These are phyloP conservation scores for Larix kaempferi DNA, from an alignment of 75 land plant species.

Conservation along the genomic window DNA sequence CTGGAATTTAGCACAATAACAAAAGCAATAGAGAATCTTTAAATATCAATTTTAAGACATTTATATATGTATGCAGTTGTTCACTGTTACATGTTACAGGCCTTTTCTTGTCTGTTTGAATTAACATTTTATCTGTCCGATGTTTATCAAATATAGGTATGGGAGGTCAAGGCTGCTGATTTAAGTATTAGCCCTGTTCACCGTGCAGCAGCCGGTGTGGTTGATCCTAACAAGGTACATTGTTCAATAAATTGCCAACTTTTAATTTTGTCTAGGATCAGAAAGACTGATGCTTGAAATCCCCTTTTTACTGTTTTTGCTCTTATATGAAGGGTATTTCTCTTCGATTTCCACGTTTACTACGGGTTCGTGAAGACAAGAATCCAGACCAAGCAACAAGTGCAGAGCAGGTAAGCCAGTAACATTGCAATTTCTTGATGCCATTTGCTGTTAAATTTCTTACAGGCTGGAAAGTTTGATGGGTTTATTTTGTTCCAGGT, in stretches of 20 bases:
- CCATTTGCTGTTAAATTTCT: not conserved
- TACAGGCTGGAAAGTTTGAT: not conserved
- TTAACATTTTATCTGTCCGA: too few species aligned
- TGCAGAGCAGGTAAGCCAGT: conserved; percentile 61
- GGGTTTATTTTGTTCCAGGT: conserved; percentile 38
- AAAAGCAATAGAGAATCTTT: too few species aligned
- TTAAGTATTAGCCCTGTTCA: conserved; percentile 98
- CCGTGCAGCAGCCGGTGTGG: conserved; percentile 82
- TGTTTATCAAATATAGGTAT: conserved; percentile 52
- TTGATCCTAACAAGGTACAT: conserved; percentile 83
- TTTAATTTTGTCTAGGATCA: not conserved
- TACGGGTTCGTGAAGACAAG: conserved; percentile 90
- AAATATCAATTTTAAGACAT: too few species aligned
- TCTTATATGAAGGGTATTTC: conserved; percentile 80
- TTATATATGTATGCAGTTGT: not conserved
- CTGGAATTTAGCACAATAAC: too few species aligned
- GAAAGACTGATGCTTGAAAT: not conserved
- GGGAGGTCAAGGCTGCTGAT: conserved; percentile 99
- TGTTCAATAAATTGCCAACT: not conserved
- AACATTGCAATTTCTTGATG: not conserved
- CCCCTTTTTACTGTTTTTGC: not conserved
- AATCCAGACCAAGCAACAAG: conserved; percentile 92
- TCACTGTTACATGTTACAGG: not conserved
- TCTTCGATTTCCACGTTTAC: conserved; percentile 88
- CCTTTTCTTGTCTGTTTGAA: not conserved